These are phyloP conservation scores for Sporopachydermia cereana DNA, from an alignment of 1,139 yeast species.

Conservation along the genomic window DNA sequence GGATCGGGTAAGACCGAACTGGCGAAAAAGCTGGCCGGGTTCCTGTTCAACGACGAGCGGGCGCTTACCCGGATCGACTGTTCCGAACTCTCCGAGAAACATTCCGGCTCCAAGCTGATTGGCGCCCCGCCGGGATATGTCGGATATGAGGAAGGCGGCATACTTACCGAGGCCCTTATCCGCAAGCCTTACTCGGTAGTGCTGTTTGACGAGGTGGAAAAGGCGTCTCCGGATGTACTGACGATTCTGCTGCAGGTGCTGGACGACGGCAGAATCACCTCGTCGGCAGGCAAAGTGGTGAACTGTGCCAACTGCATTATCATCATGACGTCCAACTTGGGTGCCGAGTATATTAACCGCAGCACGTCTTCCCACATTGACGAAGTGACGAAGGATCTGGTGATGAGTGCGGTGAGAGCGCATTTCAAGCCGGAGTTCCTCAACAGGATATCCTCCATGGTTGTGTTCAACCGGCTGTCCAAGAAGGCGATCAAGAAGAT, in stretches of 20 bases:
- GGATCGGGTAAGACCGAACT: slow-evolving; percentile 98
- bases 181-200: slow-evolving; percentile 93
- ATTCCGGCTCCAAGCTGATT: slow-evolving; percentile 85
- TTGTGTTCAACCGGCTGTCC: slow-evolving; percentile 84
- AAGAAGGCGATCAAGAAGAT: slow-evolving; percentile 88
- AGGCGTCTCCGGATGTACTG: slow-evolving; percentile 98
- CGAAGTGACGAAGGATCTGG: slow-evolving; percentile 56
- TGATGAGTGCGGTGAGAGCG: slow-evolving; percentile 72
- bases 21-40: slow-evolving; percentile 93
- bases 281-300: slow-evolving; percentile 87
- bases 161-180: slow-evolving; percentile 80
- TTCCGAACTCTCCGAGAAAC: slow-evolving; percentile 89
- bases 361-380: slow-evolving; percentile 56
- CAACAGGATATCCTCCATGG: slow-evolving; percentile 88
- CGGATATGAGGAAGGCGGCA: slow-evolving; percentile 97
- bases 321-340: slow-evolving; percentile 95
- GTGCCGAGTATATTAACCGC: slow-evolving; percentile 79
- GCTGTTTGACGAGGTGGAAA: slow-evolving; percentile 92
- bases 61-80: slow-evolving; percentile 97
- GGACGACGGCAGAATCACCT: slow-evolving; percentile 94
- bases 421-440: slow-evolving; percentile 97
- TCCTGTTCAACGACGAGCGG: slow-evolving; percentile 87
- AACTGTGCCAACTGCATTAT: slow-evolving; percentile 87
- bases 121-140: slow-evolving; percentile 99
- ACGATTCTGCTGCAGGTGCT: slow-evolving; percentile 82